phyloP scores from a whole-genome alignment of 148 eudicot genomes.

The Oxyria digyna region DNA sequence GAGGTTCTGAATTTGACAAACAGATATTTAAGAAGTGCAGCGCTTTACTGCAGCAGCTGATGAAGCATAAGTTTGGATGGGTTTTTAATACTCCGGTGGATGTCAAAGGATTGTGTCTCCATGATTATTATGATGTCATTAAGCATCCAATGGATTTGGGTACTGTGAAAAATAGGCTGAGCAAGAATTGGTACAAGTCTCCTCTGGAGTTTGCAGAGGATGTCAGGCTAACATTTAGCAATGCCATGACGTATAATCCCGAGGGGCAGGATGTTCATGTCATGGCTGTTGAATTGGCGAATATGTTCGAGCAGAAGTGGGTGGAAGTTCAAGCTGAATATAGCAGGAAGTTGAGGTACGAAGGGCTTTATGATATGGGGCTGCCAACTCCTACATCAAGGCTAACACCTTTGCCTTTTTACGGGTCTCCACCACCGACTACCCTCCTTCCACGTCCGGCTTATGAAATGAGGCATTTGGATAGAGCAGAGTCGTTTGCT shows the following conservation, averaged over 20 bases:
- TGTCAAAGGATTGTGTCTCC: slow-evolving; percentile 49
- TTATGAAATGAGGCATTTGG: slow-evolving; percentile 26
- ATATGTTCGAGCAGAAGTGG: slow-evolving; percentile 75
- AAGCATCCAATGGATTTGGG: slow-evolving; percentile 95
- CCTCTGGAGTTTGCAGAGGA: slow-evolving; percentile 85
- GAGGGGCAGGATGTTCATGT: slow-evolving; percentile 75
- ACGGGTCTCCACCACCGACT: slow-evolving; percentile 14
- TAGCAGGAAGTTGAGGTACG: slow-evolving; percentile 39
- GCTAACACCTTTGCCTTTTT: slow-evolving; percentile 16
- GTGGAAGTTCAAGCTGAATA: slow-evolving; percentile 43
- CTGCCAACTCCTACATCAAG: slow-evolving; percentile 41
- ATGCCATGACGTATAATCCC: slow-evolving; percentile 88
- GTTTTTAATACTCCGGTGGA: slow-evolving; percentile 80
- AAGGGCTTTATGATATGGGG: slow-evolving; percentile 40
- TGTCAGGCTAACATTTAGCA: slow-evolving; percentile 76
- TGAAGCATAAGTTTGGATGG: slow-evolving; percentile 84
- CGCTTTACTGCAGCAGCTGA: slow-evolving; percentile 56
- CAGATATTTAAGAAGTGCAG: slow-evolving; percentile 49
- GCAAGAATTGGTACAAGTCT: slow-evolving; percentile 67
- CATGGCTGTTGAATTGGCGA: slow-evolving; percentile 53
- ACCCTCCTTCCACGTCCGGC: slow-evolving; percentile 28
- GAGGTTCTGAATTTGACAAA: slow-evolving; percentile 29
- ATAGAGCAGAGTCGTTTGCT: slow-evolving; percentile 45
- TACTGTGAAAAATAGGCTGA: slow-evolving; percentile 51
- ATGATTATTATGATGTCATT: slow-evolving; percentile 73